Percentiles rank a stretch among this genome's conserved stretches.
These are phyloP conservation scores for Neonectria faginata DNA, from an alignment of 2,329 filamentous ascomycete species.

Conservation along the genomic window DNA sequence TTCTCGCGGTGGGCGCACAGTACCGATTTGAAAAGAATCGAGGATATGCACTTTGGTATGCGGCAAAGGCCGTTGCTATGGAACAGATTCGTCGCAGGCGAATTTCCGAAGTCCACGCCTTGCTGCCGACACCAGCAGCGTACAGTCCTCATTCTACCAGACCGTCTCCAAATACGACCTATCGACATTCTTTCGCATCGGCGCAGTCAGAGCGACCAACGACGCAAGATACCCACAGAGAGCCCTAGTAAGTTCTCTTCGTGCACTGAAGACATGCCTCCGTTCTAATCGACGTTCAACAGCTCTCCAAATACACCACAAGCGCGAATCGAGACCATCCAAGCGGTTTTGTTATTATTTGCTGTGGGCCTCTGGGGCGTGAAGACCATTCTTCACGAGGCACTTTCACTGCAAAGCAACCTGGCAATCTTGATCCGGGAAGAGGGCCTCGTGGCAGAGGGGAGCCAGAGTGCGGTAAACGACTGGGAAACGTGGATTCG, in stretches of 20 bases:
- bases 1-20: slow-evolving; percentile 75
- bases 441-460: slow-evolving; percentile 64
- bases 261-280: not conserved
- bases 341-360: slow-evolving; percentile 71
- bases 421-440: slow-evolving; percentile 69
- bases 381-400: slow-evolving; percentile 70
- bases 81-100: slow-evolving; percentile 70
- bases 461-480: slow-evolving; percentile 56
- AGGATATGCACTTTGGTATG: slow-evolving; percentile 71
- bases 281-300: slow-evolving; percentile 14
- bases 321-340: slow-evolving; percentile 72
- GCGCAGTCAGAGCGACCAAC: slow-evolving; percentile 67
- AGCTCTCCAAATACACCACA: slow-evolving; percentile 71
- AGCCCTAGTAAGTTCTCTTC: slow-evolving; percentile 65
- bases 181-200: slow-evolving; percentile 69
- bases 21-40: slow-evolving; percentile 72
- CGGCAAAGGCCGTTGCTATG: slow-evolving; percentile 67
- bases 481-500: slow-evolving; percentile 73
- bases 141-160: slow-evolving; percentile 71
- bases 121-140: slow-evolving; percentile 67
- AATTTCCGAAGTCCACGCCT: slow-evolving; percentile 67
- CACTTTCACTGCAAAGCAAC: slow-evolving; percentile 68
- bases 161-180: slow-evolving; percentile 68
- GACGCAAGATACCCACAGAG: slow-evolving; percentile 69
- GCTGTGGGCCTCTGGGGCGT: slow-evolving; percentile 71